Base-by-base conservation (phyloP, 2,329 filamentous ascomycete genomes). In the Penicillium corylophilum region DNA sequence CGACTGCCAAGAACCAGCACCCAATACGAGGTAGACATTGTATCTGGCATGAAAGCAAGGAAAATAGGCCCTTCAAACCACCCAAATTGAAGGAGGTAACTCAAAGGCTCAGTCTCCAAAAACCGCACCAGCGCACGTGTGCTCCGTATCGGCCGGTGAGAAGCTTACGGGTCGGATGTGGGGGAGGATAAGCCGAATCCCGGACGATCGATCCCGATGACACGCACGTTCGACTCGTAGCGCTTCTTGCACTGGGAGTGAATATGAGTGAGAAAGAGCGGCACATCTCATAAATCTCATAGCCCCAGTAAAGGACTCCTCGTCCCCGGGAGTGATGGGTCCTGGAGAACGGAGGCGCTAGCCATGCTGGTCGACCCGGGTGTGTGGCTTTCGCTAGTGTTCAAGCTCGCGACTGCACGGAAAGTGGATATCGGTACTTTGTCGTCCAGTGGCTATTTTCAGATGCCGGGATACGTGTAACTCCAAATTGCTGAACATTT, bases 311-410 rank as follows among this genome's bases (percentile, higher is more conserved):
- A 9, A 31, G 35, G 28, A 50, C 44, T 10, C 36, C 41, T 5
- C 10, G 35, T 18, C 22, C 22, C 48, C 31, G 48, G 45, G 15
- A 24, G 35, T 20, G 45, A 53, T 45, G 53, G 53, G 28, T 50
- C 42, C 45, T 46, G 39, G 33, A 50, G 48, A 16, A 53, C 22
- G 44, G 50, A 51, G 29, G n/a, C 42, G 40, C 50, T 55, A 53
- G 44, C 46, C 46, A 49, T 51, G 23, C 45, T 53, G 33, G 44
- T 48, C 41, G 50, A 55, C 45, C 46, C n/a, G 36, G 40, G 18
- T 43, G 26, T 26, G 48, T 50, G 54, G 51, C 45, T 56, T 55
- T 55, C 44, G 44, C 41, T 55, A 57, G 51, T 52, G 54, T 26
- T 26, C 44, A 45, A 31, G 26, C 46, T 48, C 24, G 28, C 10